A percentile compares a stretch with the other conserved stretches of the same genome.
phyloP scores from a whole-genome alignment of 1,139 yeast genomes.

The Chernovozyma sophiae-reginae region DNA sequence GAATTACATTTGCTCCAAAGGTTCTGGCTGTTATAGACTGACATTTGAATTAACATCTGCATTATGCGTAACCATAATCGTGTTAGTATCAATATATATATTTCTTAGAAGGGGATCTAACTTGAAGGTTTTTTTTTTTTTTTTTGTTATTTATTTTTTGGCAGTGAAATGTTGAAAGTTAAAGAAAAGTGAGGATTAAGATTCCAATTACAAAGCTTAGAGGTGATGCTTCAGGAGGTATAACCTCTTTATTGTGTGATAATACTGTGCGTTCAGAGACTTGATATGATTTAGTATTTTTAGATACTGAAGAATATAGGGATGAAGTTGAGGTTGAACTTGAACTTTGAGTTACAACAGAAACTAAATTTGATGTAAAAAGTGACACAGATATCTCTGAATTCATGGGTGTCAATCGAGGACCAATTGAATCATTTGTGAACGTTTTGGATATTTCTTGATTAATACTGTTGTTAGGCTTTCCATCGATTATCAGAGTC shows the following conservation, averaged over 20 bases:
- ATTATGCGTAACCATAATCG: conserved; percentile 22
- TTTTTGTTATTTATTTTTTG: not conserved
- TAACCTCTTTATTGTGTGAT: not conserved
- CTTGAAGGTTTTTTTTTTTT: too few species aligned
- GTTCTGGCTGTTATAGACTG: conserved; percentile 34
- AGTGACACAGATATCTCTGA: too few species aligned
- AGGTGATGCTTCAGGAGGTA: not conserved
- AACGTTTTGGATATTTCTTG: not conserved
- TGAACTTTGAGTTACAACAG: too few species aligned
- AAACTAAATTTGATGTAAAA: too few species aligned
- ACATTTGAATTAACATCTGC: conserved; percentile 34
- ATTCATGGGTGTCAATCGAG: too few species aligned
- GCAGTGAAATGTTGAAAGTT: not conserved
- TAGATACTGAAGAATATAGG: not conserved
- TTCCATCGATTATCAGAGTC: not conserved
- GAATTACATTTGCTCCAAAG: conserved; percentile 31
- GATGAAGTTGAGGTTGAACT: not conserved
- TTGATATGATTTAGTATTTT: too few species aligned
- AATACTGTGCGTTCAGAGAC: not conserved
- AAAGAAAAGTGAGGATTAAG: conserved; percentile 1
- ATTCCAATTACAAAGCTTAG: conserved; percentile 1
- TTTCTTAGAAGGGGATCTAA: conserved; percentile 4
- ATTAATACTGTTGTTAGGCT: too few species aligned
- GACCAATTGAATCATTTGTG: not conserved
- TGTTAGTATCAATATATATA: conserved; percentile 22